Conservation (phyloP, 1,284 basidiomycete genomes). For the Schizophyllum amplum region DNA sequence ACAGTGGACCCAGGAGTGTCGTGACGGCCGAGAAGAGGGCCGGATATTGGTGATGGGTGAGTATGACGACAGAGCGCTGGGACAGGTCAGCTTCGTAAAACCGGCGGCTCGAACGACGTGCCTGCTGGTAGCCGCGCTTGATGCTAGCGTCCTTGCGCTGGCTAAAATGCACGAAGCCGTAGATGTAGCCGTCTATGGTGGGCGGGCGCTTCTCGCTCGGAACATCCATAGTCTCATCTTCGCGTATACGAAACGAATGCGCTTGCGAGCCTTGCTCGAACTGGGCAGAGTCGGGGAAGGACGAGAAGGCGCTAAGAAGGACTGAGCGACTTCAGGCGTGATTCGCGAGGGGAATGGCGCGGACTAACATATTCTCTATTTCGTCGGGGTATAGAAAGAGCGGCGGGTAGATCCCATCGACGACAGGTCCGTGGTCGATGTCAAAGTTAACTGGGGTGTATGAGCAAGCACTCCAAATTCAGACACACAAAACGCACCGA, state of each 20-base stretch:
- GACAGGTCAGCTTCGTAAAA: constrained; percentile 3
- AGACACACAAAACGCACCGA: not conserved
- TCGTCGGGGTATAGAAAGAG: constrained; percentile 56
- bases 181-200: constrained; percentile 61
- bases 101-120: constrained; percentile 23
- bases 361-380: constrained; percentile 76
- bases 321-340: constrained; percentile 4
- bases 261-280: constrained; percentile 68
- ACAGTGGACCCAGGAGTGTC: constrained; percentile 68
- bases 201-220: constrained; percentile 26
- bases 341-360: not conserved
- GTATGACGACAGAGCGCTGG: constrained; percentile 79
- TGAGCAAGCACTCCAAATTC: not conserved
- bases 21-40: constrained; percentile 71
- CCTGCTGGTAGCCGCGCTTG: constrained; percentile 85
- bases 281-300: constrained; percentile 86
- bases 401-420: constrained; percentile 65
- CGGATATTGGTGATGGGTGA: constrained; percentile 81
- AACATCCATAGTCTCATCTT: constrained; percentile 21
- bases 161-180: constrained; percentile 80
- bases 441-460: constrained; percentile 66
- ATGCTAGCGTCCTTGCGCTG: constrained; percentile 63
- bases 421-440: constrained; percentile 78
- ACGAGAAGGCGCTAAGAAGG: constrained; percentile 76
- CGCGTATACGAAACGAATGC: constrained; percentile 69